Evolutionary conservation across 2,329 filamentous ascomycete genomes (phyloP).

Genomic region (Botrytis elliptica): DNA sequence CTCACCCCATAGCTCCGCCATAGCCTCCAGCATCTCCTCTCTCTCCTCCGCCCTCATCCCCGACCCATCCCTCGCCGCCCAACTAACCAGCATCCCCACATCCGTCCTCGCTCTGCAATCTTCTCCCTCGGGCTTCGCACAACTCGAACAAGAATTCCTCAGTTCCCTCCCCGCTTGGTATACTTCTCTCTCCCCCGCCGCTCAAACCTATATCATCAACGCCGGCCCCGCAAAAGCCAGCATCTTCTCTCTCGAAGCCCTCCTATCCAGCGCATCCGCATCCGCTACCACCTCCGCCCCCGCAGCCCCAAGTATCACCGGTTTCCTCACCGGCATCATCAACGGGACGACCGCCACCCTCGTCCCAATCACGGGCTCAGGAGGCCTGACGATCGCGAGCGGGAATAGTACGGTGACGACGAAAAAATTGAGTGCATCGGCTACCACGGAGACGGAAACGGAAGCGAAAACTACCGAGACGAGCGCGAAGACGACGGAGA

Average conservation of each 20-base stretch:
- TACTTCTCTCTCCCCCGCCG: neutral
- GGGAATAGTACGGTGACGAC: slow-evolving; percentile 20
- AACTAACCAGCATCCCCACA: slow-evolving; percentile 12
- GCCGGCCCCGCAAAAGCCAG: neutral
- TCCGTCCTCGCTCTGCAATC: slow-evolving; percentile 15
- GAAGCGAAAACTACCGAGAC: neutral
- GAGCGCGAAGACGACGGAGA: neutral
- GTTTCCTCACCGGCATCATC: neutral
- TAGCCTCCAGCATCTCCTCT: neutral
- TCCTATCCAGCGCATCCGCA: neutral
- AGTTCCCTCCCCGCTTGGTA: slow-evolving; percentile 10
- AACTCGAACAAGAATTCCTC: slow-evolving; percentile 6
- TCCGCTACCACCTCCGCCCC: neutral
- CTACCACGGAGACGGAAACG: neutral
- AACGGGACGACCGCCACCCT: neutral
- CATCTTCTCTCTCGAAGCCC: neutral
- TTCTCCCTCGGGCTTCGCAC: neutral
- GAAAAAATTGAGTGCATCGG: neutral
- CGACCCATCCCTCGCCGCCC: slow-evolving; percentile 9
- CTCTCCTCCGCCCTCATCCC: slow-evolving; percentile 1
- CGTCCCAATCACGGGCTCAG: neutral
- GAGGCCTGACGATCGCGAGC: neutral
- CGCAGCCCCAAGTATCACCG: neutral
- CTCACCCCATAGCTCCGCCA: neutral
- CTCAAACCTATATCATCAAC: slow-evolving; percentile 2